Evolutionary conservation across 2,329 filamentous ascomycete genomes (phyloP), one percentile per base, ranked within the genome.

Genomic region (Fusarium ambrosium): DNA sequence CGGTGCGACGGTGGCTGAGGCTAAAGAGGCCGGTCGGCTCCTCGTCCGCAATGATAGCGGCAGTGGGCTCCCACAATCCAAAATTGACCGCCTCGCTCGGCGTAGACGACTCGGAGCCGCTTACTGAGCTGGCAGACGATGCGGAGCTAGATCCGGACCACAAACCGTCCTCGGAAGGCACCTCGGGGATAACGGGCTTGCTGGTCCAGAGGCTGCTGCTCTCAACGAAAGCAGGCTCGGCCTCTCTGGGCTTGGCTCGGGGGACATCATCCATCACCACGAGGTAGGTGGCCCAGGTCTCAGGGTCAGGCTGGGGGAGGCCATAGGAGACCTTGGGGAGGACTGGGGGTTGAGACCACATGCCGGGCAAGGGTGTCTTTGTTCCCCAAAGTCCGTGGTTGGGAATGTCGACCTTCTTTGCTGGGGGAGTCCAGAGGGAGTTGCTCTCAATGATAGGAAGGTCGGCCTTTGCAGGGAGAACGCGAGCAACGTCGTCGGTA

Each of bases 361-460:
- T 79, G 62, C 69, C 75, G 20, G 70, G 68, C 22, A 73, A 62
- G 32, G 76, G 69, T 62, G 70, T 70, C 62, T 65, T 71, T 18
- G 69, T 71, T 60, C 68, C 70, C 77, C 77, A 79, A 64, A 79
- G 77, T 61, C 77, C 77, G 62, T 75, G 64, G 55, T 67, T 69
- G 39, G 65, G 69, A 53, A 64, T 32, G 53, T 73, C 65, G 20
- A 51, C 48, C 68, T 75, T 75, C 64, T 77, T 77, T 16, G 67
- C 43, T 10, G 77, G 63, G 16, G 69, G 69, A 36, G 69, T 62
- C 85, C 85, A 86, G 45, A 86, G 74, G 6, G 80, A 68, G 18
- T 76, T 78, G 74, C 84, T 86, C 69, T 84, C 79, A 39, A 87
- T 79, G 16, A 75, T 65, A 18, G 74, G 68, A 14, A 80, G 74